Evolutionary conservation across 176 grass and related monocot species (phyloP), one percentile per base, ranked within the genome.

Genomic region (Metroxylon sagu): DNA sequence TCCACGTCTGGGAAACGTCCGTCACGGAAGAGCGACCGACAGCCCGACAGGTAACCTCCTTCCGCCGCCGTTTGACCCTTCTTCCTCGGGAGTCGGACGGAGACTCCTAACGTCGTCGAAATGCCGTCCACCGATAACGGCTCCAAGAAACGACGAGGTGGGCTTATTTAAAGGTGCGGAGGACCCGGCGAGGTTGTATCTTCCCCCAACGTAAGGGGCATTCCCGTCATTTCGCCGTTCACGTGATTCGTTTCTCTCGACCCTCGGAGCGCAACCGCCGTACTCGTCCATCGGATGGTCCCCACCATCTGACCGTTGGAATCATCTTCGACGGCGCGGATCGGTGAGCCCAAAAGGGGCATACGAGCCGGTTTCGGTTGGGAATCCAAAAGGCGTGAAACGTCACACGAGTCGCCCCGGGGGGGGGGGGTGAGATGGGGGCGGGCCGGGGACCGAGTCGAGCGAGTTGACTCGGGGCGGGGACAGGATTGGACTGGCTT

Each of bases 51-150:
- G 54, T 58, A 70, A 82, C 75, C 71, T 76, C 75, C 75, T 74
- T 26, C 71, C 67, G 80, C 80, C 85, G 85, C 76, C 77, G 78
- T 86, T 86, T 86, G 68, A 71, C 74, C 25, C 65, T 18, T 52
- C 31, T 43, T 43, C 35, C 35, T 43, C 35, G 35, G 10, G 35
- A 43, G 8, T 43, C 35, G 35, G 5, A 43, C 56, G 26, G 50
- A 15, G 16, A 30, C 25, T 35, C 0, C n/a, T 60, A 28, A 61
- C 74, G 66, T 26, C 10, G 25, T 70, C 35, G 29, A 3, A 18
- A 4, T 1, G 0, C 16, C n/a, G 28, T 25, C 3, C 6, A 3
- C 15, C 4, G 2, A 18, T 1, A 4, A 18, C 64, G 15, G 16
- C 48, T 14, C 15, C 19, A 4, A 5, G 19, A 12, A 12, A 4